Evolutionary conservation across 2,329 filamentous ascomycete species (phyloP).

Genomic region (Plenodomus lindquistii): DNA sequence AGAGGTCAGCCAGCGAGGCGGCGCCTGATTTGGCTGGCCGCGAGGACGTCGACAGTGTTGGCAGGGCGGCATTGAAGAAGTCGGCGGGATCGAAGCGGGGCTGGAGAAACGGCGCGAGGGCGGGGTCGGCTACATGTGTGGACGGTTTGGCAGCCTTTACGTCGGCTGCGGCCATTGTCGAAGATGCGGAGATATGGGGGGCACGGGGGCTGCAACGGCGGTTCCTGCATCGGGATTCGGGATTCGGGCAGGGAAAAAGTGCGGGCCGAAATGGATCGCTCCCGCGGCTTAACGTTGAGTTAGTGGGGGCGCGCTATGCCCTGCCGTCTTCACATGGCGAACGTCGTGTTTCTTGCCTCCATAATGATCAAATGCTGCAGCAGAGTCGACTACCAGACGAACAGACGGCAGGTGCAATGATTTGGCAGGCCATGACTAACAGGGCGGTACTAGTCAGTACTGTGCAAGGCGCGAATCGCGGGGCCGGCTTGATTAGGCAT

Average conservation of each 20-base stretch:
- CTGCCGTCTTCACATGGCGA: no score
- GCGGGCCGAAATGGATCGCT: constrained; percentile 6
- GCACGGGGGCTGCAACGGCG: neutral
- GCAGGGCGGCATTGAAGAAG: constrained; percentile 80
- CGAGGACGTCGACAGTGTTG: constrained; percentile 61
- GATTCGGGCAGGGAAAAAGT: constrained; percentile 13
- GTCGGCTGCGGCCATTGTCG: constrained; percentile 33
- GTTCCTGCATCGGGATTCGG: constrained; percentile 12
- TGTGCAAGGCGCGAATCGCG: no score
- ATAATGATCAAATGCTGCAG: no score
- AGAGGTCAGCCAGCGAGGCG: constrained; percentile 74
- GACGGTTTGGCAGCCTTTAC: constrained; percentile 27
- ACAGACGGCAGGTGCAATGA: no score
- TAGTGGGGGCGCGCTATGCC: constrained; percentile 8
- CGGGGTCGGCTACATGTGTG: constrained; percentile 69
- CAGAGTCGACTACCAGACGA: no score
- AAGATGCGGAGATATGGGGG: no score
- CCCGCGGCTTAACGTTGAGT: constrained; percentile 1
- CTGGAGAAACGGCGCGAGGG: constrained; percentile 74
- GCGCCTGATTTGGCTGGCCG: constrained; percentile 44
- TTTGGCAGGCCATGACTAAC: neutral
- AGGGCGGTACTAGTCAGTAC: neutral
- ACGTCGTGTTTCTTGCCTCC: no score
- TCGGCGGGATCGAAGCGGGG: constrained; percentile 79
- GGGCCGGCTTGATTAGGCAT: no score